Percentiles rank a stretch among this genome's conserved stretches.
Conservation (phyloP, 2,329 filamentous ascomycete species). For the Drechslerella coelobrocha region DNA sequence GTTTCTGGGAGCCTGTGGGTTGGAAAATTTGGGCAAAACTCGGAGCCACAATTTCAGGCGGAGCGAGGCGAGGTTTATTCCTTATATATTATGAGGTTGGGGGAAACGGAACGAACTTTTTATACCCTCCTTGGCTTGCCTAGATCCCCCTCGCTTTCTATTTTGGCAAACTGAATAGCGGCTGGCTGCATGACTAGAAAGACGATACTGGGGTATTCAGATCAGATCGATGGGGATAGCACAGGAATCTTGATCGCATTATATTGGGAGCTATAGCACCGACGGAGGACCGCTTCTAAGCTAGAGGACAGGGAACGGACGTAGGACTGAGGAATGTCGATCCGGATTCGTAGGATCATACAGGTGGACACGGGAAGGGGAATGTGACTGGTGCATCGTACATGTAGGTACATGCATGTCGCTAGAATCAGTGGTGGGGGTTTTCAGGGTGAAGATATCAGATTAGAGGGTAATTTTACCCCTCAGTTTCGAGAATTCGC, state of each 20-base stretch:
- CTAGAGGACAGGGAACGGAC: conserved; percentile 12
- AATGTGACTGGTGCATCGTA: conserved; percentile 14
- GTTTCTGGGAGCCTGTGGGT: conserved; percentile 15
- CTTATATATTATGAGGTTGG: conserved; percentile 46
- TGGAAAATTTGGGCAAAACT: conserved; percentile 43
- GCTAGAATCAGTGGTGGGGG: conserved; percentile 10
- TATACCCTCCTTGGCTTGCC: conserved; percentile 43
- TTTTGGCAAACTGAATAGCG: conserved; percentile 33
- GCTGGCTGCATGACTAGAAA: conserved; percentile 41
- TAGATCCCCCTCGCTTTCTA: conserved; percentile 34
- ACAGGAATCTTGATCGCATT: conserved; percentile 25
- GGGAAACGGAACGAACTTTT: conserved; percentile 22
- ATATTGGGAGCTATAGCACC: conserved; percentile 17
- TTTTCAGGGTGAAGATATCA: conserved; percentile 9
- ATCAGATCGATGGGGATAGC: conserved; percentile 26
- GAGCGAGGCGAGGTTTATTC: conserved; percentile 17
- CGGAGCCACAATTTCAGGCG: conserved; percentile 28
- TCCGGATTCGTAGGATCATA: conserved; percentile 19
- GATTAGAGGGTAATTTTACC: conserved; percentile 22
- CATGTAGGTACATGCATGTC: conserved; percentile 14
- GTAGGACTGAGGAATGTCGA: conserved; percentile 29
- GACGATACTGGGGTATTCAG: conserved; percentile 11
- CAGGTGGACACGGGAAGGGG: conserved; percentile 5
- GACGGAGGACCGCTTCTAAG: conserved; percentile 6
- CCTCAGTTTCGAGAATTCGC: conserved; percentile 9